Evolutionary conservation across 768 basidiomycete species (phyloP).

Genomic region (Pleurotus giganteus): DNA sequence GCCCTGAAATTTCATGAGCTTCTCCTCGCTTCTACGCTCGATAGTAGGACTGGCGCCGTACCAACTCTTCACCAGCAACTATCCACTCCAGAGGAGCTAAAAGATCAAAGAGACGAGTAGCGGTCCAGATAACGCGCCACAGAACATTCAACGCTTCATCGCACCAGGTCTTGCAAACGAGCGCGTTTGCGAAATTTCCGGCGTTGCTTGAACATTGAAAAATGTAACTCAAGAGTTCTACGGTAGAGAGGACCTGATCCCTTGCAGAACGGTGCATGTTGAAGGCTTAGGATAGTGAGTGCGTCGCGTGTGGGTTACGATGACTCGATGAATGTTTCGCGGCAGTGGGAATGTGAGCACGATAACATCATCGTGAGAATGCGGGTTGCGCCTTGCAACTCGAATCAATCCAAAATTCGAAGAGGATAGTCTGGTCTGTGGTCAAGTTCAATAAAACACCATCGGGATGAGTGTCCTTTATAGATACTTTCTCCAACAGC

Average conservation of each 20-base stretch:
- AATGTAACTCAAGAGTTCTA: neutral
- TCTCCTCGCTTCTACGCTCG: neutral
- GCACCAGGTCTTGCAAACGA: neutral
- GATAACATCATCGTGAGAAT: too few relatives aligned
- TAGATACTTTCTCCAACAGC: slow-evolving; percentile 51
- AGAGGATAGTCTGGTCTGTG: too few relatives aligned
- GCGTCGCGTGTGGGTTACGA: too few relatives aligned
- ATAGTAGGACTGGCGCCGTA: neutral
- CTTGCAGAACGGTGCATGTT: too few relatives aligned
- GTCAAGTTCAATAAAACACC: too few relatives aligned
- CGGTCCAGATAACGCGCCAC: neutral
- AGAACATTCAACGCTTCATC: neutral
- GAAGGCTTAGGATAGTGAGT: too few relatives aligned
- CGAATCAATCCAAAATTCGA: too few relatives aligned
- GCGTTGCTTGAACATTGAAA: neutral
- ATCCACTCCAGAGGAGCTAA: neutral
- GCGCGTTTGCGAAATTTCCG: neutral
- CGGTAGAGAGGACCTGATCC: neutral
- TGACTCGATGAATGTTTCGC: too few relatives aligned
- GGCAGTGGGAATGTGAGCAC: too few relatives aligned
- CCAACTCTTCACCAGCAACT: neutral
- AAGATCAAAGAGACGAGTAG: neutral
- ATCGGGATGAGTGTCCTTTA: neutral
- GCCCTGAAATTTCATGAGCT: neutral
- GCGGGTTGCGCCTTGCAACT: too few relatives aligned